Conservation (phyloP, 2,329 filamentous ascomycete species). For the Aspergillus hiratsukae region DNA sequence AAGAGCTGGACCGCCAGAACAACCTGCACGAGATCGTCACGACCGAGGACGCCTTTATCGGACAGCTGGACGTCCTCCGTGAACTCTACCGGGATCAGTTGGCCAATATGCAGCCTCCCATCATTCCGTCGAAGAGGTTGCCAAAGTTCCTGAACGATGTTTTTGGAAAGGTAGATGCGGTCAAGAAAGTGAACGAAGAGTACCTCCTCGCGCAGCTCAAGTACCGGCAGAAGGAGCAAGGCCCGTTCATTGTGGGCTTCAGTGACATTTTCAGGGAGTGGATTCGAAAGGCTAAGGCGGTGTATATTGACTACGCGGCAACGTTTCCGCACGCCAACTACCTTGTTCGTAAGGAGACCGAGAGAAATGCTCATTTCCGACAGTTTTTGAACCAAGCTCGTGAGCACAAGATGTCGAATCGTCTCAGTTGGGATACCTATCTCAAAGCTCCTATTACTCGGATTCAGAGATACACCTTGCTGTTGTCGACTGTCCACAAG, state of each 20-base stretch:
- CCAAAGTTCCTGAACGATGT: constrained; percentile 77
- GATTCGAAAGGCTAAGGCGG: constrained; percentile 86
- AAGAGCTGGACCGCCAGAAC: constrained; percentile 90
- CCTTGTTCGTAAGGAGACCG: constrained; percentile 75
- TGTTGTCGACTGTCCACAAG: constrained; percentile 77
- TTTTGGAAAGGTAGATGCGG: constrained; percentile 84
- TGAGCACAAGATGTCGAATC: constrained; percentile 71
- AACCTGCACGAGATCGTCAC: constrained; percentile 93
- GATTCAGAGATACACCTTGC: constrained; percentile 80
- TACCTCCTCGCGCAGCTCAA: constrained; percentile 89
- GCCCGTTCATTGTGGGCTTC: constrained; percentile 88
- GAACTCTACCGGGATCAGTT: constrained; percentile 82
- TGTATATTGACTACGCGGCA: constrained; percentile 89
- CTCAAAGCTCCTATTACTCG: constrained; percentile 90
- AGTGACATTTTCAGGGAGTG: constrained; percentile 97
- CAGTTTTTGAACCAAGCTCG: constrained; percentile 78
- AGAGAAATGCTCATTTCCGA: constrained; percentile 79
- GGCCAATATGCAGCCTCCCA: constrained; percentile 65
- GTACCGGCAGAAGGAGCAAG: constrained; percentile 94
- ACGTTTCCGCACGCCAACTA: constrained; percentile 81
- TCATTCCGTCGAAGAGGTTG: constrained; percentile 73
- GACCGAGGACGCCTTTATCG: constrained; percentile 86
- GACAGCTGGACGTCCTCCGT: constrained; percentile 79
- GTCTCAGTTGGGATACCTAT: constrained; percentile 90
- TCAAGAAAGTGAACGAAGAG: constrained; percentile 89